Base-by-base conservation (phyloP, 139 green algal genomes). In the Chlorella sp. region DNA sequence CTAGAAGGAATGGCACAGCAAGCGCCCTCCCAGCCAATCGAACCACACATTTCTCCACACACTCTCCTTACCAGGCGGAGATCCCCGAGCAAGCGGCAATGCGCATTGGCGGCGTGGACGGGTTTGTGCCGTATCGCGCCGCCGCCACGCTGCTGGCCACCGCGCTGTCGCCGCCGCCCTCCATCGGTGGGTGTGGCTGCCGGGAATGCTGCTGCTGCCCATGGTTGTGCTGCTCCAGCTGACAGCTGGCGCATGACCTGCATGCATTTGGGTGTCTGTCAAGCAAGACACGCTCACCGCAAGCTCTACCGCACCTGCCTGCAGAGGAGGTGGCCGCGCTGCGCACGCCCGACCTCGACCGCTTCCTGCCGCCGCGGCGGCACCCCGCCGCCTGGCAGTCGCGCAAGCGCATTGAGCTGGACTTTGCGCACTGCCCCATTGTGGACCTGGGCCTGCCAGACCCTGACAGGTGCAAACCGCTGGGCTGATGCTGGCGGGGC, bases 51-150 rank as follows among this genome's bases (percentile, higher is more conserved):
- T 11, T 60, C 2, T 24, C 51, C 51, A 20, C 9, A 11, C 51
- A 20, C 9, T 3, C 51, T 60, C 13, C 70, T 20, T 26, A 80
- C 68, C 92, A 96, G 94, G 92, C 82, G 0, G 95, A 98, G 88
- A 65, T 98, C 28, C 94, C 93, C 4, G 80, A 92, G 1, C 95
- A 98, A 84, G 78, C 84, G 16, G 51, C 93, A 38, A 93, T 98
- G 90, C 88, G 40, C 40, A 85, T 97, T 16, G 90, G 88, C 28
- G 95, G 95, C 24, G 87, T 92, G 44, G 87, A 92, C 38, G 95
- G 95, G 46, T 98, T 98, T 81, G 73, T 96, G 87, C 92, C 95
- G 0, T 98, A 98, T 90, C 92, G 91, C 69, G 75, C 95, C 0
- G 90, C 92, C 32, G 95, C 91, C 17, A 80, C 67, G 34, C 74